Percentiles rank a stretch among this genome's conserved stretches.
phyloP scores from a whole-genome alignment of 164 flowering plant genomes.

The Umbilicus rupestris region DNA sequence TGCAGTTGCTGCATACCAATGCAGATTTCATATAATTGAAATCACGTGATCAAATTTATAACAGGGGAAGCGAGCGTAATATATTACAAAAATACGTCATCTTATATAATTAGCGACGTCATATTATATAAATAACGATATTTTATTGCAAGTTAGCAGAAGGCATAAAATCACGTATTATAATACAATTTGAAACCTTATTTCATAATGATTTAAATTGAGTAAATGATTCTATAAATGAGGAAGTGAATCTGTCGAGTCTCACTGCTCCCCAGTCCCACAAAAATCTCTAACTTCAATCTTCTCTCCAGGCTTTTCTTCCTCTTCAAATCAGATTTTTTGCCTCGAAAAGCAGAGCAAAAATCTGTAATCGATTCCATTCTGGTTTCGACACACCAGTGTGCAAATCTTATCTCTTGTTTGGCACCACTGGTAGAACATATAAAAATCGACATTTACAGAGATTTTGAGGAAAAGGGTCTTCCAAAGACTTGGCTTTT shows the following conservation, averaged over 20 bases:
- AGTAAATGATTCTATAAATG: not conserved
- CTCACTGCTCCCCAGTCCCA: not conserved
- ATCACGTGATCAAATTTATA: too few species aligned
- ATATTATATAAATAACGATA: too few species aligned
- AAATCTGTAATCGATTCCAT: not conserved
- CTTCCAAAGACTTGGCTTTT: not conserved
- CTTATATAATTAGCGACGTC: too few species aligned
- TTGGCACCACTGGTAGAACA: not conserved
- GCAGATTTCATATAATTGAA: too few species aligned
- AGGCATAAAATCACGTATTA: too few species aligned
- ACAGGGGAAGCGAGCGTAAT: too few species aligned
- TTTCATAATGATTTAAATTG: not conserved
- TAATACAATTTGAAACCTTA: not conserved
- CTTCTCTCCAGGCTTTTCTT: not conserved
- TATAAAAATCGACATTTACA: not conserved
- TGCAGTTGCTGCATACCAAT: too few species aligned
- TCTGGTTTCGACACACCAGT: not conserved
- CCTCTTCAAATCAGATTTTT: not conserved
- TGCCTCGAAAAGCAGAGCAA: not conserved
- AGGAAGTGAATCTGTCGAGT: not conserved
- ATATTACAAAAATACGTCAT: too few species aligned
- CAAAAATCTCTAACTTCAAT: not conserved
- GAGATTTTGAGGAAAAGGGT: constrained; percentile 2
- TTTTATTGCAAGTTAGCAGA: too few species aligned
- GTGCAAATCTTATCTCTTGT: not conserved